Base-by-base conservation (phyloP, 225 moss, liverwort and hornwort genomes). In the Climacium dendroides region DNA sequence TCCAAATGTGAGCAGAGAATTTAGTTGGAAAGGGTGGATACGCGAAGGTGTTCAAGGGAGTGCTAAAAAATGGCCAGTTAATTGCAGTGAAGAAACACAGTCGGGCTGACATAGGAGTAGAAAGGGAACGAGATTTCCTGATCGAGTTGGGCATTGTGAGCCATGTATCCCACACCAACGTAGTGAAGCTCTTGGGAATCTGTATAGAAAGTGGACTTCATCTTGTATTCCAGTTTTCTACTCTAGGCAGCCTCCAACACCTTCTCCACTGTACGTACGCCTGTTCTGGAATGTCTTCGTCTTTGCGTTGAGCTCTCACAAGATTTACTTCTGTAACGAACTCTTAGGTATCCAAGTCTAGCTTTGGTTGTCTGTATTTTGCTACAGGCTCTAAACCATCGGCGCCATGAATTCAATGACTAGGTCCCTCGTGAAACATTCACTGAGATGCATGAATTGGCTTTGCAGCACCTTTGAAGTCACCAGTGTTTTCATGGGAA, bases 31-130 rank as follows among this genome's bases (percentile, higher is more conserved):
- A 96, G 86, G 99, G 99, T 20, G 99, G 99, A 32, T 99, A 95
- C 71, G 97, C 97, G 19, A 96, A 96, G 84, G 99, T 99, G 20
- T 99, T 91, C 88, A 93, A 87, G 77, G 97, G 99, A 34, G 90
- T 87, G 37, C 92, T 99, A 29, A 87, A 90, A 28, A 90, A 92
- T 45, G 96, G 97, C 19, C 94, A 93, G 53, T 74, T 96, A 22
- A 94, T 99, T 72, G 99, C 99, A 22, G 97, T 99, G 86, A 99
- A 99, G 85, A 97, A 95, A 69, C 99, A 97, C 77, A 96, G 94
- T 28, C 96, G 95, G 57, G 98, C 93, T 17, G 94, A 93, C 79
- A 95, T 95, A 8, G 92, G 93, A 65, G 96, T 94, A 37, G 94
- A 95, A 78, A 99, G 96, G 69, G 99, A 97, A 82, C 89, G 94